Evolutionary conservation across 2,329 filamentous ascomycete genomes (phyloP).

Genomic region (Sclerotinia borealis): DNA sequence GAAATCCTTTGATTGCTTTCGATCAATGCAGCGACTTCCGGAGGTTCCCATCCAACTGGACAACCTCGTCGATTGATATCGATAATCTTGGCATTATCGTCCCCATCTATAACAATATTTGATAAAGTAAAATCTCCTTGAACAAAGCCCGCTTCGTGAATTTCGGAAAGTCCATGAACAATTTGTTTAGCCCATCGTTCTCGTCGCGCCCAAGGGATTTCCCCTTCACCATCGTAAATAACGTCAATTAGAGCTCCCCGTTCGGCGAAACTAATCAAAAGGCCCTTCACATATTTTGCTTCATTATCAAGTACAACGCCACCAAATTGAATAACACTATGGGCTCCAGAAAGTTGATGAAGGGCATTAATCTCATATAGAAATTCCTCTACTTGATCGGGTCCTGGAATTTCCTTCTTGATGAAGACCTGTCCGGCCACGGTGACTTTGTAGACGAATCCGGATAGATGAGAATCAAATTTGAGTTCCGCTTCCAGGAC

Average conservation of each 20-base stretch:
- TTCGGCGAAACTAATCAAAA: constrained; percentile 83
- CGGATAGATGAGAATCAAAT: constrained; percentile 90
- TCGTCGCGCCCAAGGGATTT: constrained; percentile 61
- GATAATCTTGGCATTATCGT: constrained; percentile 89
- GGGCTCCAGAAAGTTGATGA: constrained; percentile 65
- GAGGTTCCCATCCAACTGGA: constrained; percentile 95
- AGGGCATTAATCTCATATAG: constrained; percentile 95
- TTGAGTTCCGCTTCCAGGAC: constrained; percentile 69
- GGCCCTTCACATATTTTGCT: constrained; percentile 69
- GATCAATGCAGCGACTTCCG: constrained; percentile 79
- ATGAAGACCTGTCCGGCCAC: constrained; percentile 67
- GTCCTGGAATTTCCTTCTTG: constrained; percentile 97
- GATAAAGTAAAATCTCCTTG: constrained; percentile 96
- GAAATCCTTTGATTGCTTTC: constrained; percentile 84
- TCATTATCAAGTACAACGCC: constrained; percentile 81
- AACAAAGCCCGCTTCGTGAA: constrained; percentile 93
- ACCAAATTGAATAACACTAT: constrained; percentile 77
- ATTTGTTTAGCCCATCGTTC: constrained; percentile 91
- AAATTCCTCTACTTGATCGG: constrained; percentile 93
- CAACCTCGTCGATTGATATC: constrained; percentile 98
- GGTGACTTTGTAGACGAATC: constrained; percentile 91
- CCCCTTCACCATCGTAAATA: constrained; percentile 69
- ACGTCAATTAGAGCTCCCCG: constrained; percentile 85
- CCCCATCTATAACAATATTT: constrained; percentile 86
- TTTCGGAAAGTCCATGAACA: constrained; percentile 79